A percentile compares a stretch with the other conserved stretches of the same genome.
phyloP scores from a whole-genome alignment of 495 filamentous ascomycete genomes.

The Aspergillus asperescens region DNA sequence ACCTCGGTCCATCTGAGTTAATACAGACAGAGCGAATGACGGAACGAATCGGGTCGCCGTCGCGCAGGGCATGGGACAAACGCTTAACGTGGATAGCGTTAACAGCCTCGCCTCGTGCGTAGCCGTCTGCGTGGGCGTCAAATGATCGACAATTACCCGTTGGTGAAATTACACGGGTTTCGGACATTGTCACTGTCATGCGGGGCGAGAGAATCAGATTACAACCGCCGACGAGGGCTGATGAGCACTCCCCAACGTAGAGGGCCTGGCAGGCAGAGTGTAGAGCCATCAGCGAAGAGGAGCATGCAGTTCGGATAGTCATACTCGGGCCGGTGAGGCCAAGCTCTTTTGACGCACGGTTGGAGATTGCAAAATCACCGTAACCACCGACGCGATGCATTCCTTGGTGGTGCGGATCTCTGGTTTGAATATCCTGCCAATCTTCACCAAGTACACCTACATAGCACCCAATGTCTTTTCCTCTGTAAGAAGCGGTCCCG shows the following conservation, averaged over 20 bases:
- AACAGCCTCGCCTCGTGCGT: conserved; percentile 54
- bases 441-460: conserved; percentile 42
- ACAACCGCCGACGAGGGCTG: neutral
- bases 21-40: conserved; percentile 29
- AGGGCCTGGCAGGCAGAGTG: neutral
- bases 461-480: conserved; percentile 45
- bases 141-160: conserved; percentile 50
- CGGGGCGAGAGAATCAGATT: neutral
- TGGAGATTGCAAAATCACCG: conserved; percentile 13
- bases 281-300: neutral
- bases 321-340: conserved; percentile 1
- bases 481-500: conserved; percentile 42
- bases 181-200: neutral
- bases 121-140: conserved; percentile 56
- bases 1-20: conserved; percentile 33
- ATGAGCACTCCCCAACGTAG: neutral
- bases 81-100: conserved; percentile 33
- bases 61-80: conserved; percentile 25
- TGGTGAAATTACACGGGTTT: conserved; percentile 24
- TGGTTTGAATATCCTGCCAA: conserved; percentile 28
- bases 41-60: conserved; percentile 35
- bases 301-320: neutral
- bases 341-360: conserved; percentile 1
- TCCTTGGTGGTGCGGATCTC: conserved; percentile 22
- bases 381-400: conserved; percentile 19